phyloP scores from a whole-genome alignment of 768 basidiomycete species.

The Lactarius akahatsu region DNA sequence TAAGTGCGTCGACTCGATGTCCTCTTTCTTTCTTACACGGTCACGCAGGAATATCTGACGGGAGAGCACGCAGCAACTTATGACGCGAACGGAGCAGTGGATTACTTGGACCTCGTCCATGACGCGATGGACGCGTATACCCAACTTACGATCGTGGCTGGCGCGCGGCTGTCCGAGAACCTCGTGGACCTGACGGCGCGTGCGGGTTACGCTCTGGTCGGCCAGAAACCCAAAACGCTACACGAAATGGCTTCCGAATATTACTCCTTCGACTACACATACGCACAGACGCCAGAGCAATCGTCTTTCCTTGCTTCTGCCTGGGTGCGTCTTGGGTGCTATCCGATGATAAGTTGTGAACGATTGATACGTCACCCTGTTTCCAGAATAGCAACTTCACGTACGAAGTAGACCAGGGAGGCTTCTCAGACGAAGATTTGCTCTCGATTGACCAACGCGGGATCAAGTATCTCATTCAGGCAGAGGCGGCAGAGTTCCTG shows the following conservation, averaged over 20 bases:
- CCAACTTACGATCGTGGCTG: constrained; percentile 43
- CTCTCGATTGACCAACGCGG: constrained; percentile 54
- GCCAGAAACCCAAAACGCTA: constrained; percentile 44
- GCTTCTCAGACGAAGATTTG: constrained; percentile 52
- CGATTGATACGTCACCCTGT: background rate
- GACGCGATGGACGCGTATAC: constrained; percentile 40
- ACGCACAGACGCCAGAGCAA: constrained; percentile 57
- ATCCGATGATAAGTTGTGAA: too few species aligned
- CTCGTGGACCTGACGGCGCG: constrained; percentile 51
- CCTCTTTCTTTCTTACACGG: background rate
- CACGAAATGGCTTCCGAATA: constrained; percentile 58
- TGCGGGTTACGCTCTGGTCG: constrained; percentile 50
- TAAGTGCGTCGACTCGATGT: constrained; percentile 39
- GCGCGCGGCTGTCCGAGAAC: constrained; percentile 40
- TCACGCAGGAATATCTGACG: background rate
- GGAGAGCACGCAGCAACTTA: constrained; percentile 43
- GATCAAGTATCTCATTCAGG: constrained; percentile 53
- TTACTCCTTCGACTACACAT: constrained; percentile 50
- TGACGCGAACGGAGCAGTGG: constrained; percentile 46
- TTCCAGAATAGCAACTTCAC: constrained; percentile 62
- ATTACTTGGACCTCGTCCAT: constrained; percentile 48
- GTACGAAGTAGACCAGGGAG: constrained; percentile 39
- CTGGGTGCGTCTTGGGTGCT: constrained; percentile 42
- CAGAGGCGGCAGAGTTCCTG: constrained; percentile 56
- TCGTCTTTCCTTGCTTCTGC: constrained; percentile 56